These are phyloP conservation scores for Pleurotus tuber-regium DNA, from an alignment of 768 basidiomycete species.

Conservation along the genomic window DNA sequence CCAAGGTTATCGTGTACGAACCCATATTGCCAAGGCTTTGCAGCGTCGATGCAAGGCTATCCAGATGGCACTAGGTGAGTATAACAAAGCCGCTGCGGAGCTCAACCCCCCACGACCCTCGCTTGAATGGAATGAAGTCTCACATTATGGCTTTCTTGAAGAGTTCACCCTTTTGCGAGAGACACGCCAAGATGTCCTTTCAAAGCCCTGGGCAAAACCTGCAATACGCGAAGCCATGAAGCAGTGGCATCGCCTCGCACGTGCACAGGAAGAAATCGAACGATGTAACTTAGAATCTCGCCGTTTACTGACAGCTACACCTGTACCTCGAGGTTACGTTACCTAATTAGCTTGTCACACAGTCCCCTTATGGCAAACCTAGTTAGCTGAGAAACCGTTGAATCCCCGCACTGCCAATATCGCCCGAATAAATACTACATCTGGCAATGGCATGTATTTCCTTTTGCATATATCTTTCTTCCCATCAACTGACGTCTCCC, in stretches of 20 bases:
- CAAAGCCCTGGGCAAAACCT: slow-evolving; percentile 24
- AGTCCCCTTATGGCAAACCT: slow-evolving; percentile 1
- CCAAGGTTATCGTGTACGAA: slow-evolving; percentile 27
- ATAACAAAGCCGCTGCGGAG: slow-evolving; percentile 21
- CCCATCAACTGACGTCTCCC: too few species aligned
- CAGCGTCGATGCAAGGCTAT: slow-evolving; percentile 24
- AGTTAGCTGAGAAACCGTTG: slow-evolving; percentile 2
- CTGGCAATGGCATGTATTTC: too few species aligned
- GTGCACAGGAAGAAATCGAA: slow-evolving; percentile 20
- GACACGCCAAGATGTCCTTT: slow-evolving; percentile 20
- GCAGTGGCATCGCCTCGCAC: slow-evolving; percentile 14
- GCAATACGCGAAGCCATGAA: slow-evolving; percentile 21
- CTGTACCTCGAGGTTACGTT: slow-evolving; percentile 1
- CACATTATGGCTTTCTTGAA: slow-evolving; percentile 11
- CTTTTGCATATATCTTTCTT: too few species aligned
- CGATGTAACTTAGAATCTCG: slow-evolving; percentile 20
- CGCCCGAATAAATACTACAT: too few species aligned
- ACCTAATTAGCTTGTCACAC: slow-evolving; percentile 4
- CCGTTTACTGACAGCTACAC: slow-evolving; percentile 14
- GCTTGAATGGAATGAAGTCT: slow-evolving; percentile 19
- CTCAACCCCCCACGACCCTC: slow-evolving; percentile 17
- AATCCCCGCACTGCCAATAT: slow-evolving; percentile 9
- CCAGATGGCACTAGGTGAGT: slow-evolving; percentile 20
- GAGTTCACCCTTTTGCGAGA: slow-evolving; percentile 28
- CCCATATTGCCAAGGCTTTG: slow-evolving; percentile 28